Conservation (phyloP, 2,329 filamentous ascomycete species). For the Calonectria fujianensis region DNA sequence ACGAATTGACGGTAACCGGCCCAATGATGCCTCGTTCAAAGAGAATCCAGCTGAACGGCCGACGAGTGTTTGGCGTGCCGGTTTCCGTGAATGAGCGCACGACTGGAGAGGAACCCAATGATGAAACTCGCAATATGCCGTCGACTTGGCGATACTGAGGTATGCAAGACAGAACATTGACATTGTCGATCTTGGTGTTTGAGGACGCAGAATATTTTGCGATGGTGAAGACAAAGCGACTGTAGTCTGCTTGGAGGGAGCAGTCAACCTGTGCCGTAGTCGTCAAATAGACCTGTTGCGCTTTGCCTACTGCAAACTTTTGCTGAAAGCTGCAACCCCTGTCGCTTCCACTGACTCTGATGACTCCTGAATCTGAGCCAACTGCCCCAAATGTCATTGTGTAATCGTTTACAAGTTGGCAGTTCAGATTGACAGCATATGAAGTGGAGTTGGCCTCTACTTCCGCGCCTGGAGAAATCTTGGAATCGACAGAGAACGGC, state of each 20-base stretch:
- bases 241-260: background rate
- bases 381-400: background rate
- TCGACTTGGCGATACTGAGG: background rate
- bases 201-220: conserved; percentile 6
- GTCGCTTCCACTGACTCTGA: background rate
- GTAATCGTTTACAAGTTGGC: background rate
- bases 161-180: conserved; percentile 5
- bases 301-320: background rate
- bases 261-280: background rate
- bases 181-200: background rate
- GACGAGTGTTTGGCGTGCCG: background rate
- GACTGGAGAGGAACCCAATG: background rate
- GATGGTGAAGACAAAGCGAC: background rate
- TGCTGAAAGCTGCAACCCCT: conserved; percentile 7
- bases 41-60: background rate
- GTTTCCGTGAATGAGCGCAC: background rate
- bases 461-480: background rate
- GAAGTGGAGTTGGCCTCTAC: background rate
- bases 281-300: background rate
- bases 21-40: background rate
- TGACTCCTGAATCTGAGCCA: background rate
- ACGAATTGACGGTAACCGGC: background rate
- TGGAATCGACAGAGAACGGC: conserved; percentile 29
- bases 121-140: background rate
- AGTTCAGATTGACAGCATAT: background rate